These are phyloP conservation scores for Rhynchosporium graminicola DNA, from an alignment of 2,329 filamentous ascomycete genomes.

Conservation along the genomic window DNA sequence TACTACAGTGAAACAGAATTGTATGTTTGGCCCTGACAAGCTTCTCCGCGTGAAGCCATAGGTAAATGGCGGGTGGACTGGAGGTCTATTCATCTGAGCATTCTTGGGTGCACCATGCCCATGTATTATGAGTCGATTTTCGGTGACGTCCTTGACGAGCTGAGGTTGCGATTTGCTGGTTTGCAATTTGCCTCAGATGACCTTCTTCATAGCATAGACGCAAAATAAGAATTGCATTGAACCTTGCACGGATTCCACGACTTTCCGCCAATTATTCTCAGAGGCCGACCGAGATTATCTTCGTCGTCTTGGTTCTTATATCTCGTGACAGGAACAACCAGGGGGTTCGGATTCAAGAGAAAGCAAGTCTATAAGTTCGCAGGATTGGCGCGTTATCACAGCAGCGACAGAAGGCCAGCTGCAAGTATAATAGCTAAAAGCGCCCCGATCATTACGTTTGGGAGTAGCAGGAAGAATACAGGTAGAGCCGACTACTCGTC, in stretches of 20 bases:
- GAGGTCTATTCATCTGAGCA: neutral
- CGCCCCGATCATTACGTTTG: too few relatives aligned
- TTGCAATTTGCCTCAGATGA: conserved; percentile 10
- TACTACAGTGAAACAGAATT: conserved; percentile 57
- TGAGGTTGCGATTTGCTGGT: conserved; percentile 22
- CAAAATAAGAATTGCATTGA: conserved; percentile 11
- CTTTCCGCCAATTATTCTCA: too few relatives aligned
- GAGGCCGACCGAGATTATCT: too few relatives aligned
- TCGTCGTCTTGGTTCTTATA: too few relatives aligned
- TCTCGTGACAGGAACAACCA: too few relatives aligned
- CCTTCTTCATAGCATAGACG: conserved; percentile 17
- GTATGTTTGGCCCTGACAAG: conserved; percentile 57
- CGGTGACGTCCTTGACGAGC: neutral
- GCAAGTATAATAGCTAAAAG: too few relatives aligned
- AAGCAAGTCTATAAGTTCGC: too few relatives aligned
- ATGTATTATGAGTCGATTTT: neutral
- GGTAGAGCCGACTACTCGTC: too few relatives aligned
- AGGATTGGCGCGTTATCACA: too few relatives aligned
- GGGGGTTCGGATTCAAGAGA: too few relatives aligned
- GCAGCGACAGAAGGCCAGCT: too few relatives aligned
- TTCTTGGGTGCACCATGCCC: neutral
- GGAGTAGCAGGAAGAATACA: too few relatives aligned
- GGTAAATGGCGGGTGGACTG: neutral
- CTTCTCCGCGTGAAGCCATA: conserved; percentile 41
- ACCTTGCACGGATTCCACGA: neutral